Percentiles rank a stretch among this genome's conserved stretches.
These are phyloP conservation scores for Sclerotinia trifoliorum DNA, from an alignment of 2,329 filamentous ascomycete genomes.

Conservation along the genomic window DNA sequence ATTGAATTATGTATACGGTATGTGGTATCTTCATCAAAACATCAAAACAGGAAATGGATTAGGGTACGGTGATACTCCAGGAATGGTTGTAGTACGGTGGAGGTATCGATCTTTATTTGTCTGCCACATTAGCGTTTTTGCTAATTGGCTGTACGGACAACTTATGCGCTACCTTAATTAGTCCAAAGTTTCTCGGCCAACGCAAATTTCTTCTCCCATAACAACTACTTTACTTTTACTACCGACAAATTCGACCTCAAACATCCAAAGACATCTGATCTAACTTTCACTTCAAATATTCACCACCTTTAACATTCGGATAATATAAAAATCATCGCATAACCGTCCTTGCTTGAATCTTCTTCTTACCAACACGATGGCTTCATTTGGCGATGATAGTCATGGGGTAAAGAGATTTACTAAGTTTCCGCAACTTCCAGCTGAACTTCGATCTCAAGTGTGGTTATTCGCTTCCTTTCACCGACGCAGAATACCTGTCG, in stretches of 20 bases:
- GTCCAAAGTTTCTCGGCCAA: no score
- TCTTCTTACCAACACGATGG: neutral
- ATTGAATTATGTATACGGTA: neutral
- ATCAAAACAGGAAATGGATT: neutral
- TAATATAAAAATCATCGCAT: neutral
- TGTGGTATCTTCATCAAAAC: neutral
- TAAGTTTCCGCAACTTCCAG: neutral
- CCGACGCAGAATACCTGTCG: neutral
- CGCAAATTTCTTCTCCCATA: no score
- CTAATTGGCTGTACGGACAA: no score
- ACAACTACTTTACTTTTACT: no score
- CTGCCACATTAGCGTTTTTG: neutral
- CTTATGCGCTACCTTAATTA: no score
- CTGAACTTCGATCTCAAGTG: neutral
- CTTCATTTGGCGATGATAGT: neutral
- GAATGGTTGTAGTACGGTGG: neutral
- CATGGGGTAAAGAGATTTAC: neutral
- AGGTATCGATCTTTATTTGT: neutral
- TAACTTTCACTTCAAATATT: no score
- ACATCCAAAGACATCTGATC: no score
- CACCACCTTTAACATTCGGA: neutral
- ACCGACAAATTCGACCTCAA: no score
- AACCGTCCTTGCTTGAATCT: neutral
- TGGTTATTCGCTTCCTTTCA: conserved; percentile 1
- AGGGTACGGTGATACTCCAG: neutral